Evolutionary conservation across 371 early-diverging fungal genomes (phyloP).

Genomic region (Mortierella sp.): DNA sequence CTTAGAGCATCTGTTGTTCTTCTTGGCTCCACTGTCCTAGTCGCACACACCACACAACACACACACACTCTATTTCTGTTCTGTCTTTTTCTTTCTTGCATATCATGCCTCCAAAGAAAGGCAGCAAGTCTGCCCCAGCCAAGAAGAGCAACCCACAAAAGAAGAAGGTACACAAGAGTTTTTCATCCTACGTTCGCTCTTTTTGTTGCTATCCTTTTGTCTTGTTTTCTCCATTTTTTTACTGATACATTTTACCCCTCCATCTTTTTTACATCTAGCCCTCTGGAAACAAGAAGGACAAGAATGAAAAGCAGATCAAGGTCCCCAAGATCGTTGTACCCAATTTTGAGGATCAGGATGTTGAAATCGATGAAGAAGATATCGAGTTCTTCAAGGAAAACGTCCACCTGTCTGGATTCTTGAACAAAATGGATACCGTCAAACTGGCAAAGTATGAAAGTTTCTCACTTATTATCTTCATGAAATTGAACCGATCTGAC

Average conservation of each 20-base stretch:
- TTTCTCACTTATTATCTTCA: neutral
- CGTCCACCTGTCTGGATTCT: constrained; percentile 56
- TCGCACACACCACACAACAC: neutral
- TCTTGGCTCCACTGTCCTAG: neutral
- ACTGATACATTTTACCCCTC: neutral
- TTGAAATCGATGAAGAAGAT: constrained; percentile 74
- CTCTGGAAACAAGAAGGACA: constrained; percentile 35
- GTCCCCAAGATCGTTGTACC: constrained; percentile 50
- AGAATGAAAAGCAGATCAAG: constrained; percentile 53
- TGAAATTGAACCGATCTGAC: too few relatives aligned
- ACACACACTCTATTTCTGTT: neutral
- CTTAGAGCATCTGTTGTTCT: too few relatives aligned
- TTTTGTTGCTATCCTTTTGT: too few relatives aligned
- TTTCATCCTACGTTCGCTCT: too few relatives aligned
- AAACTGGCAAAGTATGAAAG: constrained; percentile 54
- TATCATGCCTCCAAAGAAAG: constrained; percentile 38
- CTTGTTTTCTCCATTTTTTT: neutral
- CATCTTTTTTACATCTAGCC: neutral
- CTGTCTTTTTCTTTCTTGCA: neutral
- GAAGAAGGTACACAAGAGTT: constrained; percentile 18
- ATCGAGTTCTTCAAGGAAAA: constrained; percentile 67
- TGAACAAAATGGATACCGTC: constrained; percentile 58
- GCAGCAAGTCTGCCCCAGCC: constrained; percentile 19
- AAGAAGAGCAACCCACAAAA: constrained; percentile 25
- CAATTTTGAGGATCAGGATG: constrained; percentile 57